Percentiles rank a stretch among this genome's conserved stretches.
These are phyloP conservation scores for Penicillium paxilli DNA, from an alignment of 495 filamentous ascomycete genomes.

Conservation along the genomic window DNA sequence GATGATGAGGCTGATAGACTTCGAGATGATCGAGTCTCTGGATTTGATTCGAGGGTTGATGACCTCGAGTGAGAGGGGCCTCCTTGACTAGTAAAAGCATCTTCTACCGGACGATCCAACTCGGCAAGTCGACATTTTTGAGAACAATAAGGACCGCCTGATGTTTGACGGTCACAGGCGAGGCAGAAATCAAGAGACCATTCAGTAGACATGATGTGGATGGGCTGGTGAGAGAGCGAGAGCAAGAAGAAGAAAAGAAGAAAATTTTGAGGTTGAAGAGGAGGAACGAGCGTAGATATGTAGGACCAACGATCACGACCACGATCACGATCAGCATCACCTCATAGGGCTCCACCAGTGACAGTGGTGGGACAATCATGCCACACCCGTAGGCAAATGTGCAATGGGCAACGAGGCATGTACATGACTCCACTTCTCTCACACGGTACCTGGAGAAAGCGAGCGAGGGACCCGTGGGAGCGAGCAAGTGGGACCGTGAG, in stretches of 20 bases:
- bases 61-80: conserved; percentile 35
- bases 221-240: not conserved
- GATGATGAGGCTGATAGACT: conserved; percentile 77
- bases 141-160: conserved; percentile 82
- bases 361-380: conserved; percentile 9
- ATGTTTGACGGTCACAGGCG: conserved; percentile 85
- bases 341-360: conserved; percentile 4
- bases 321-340: conserved; percentile 15
- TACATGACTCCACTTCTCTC: not conserved
- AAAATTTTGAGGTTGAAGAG: not conserved
- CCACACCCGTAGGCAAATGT: conserved; percentile 10
- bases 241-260: not conserved
- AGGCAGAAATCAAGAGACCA: conserved; percentile 96
- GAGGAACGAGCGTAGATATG: conserved; percentile 4
- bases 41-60: conserved; percentile 26
- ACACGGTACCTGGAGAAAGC: not conserved
- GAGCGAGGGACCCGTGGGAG: too few relatives aligned
- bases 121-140: conserved; percentile 90
- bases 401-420: not conserved
- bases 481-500: too few relatives aligned
- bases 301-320: not conserved
- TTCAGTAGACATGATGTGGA: conserved; percentile 63
- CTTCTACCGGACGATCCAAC: conserved; percentile 64
- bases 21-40: conserved; percentile 17
- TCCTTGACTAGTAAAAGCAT: conserved; percentile 45